Evolutionary conservation across 495 filamentous ascomycete species (phyloP), one percentile per base, ranked within the genome.

Genomic region (Trichoderma orchidacearum): DNA sequence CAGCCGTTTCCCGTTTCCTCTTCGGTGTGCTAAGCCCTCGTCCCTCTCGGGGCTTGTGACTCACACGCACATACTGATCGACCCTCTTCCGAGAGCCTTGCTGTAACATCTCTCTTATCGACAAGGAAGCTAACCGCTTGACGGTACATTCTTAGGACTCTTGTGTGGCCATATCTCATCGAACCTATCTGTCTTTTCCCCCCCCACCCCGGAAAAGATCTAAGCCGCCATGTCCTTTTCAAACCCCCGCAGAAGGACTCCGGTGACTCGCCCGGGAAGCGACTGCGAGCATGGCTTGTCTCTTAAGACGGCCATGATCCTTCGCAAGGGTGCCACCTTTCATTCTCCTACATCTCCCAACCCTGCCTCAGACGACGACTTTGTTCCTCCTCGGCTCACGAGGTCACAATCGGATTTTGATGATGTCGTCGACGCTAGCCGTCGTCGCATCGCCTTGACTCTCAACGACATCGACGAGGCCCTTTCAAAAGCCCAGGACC

Each of bases 261-360:
- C 71, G 65, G 68, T 73, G 70, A 72, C 71, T 70, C 70, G 71
- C 56, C 60, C 66, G 64, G 72, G 67, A 51, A 63, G 70, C 59
- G 67, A 66, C 59, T 17, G 59, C 45, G 57, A 59, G 58, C 60
- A 68, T 67, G 70, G 58, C 55, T 51, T 75, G 67, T 70, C 66
- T 55, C 64, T 75, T 71, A 76, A 76, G 71, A 78, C 74, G 62
- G 74, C 69, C 68, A 62, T 75, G 61, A 62, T 67, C 58, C 77
- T 86, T 63, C 74, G 72, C 65, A 85, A 84, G 69, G 79, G 80
- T 32, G 74, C 79, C 5, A 86, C 83, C 58, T 86, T 86, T 68
- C 77, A 84, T 56, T 75, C 75, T 60, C 74, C 73, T 55, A 66
- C 64, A 48, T 71, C 73, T 38, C 70, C 75, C 51, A 70, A 71